Base-by-base conservation (phyloP, 1,284 basidiomycete genomes). In the Phenoliferia sp. region DNA sequence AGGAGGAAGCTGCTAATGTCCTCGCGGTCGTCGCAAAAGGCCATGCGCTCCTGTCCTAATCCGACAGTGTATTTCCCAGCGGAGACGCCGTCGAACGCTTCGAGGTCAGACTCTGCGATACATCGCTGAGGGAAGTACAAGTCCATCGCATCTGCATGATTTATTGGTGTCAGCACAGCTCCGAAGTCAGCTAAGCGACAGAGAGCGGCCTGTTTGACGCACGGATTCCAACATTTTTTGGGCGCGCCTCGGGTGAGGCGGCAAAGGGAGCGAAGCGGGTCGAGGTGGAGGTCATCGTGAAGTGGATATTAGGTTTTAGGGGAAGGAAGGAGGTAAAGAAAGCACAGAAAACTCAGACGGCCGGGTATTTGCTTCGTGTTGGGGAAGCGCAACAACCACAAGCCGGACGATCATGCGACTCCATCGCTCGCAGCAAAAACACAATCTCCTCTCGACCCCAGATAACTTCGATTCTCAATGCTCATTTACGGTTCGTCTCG, bases 21-120 rank as follows among this genome's bases (percentile, higher is more conserved):
- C 81, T 98, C 95, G 70, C 80, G 78, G 69, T 75, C 76, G 62
- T 75, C 73, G 65, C 68, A 69, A 69, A 75, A 76, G 36, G 75
- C 75, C 95, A 99, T 99, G 84, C 87, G 94, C 81, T 97, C 88
- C 81, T 97, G 93, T 68, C 95, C 96, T 59, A 99, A 89, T 78
- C 96, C 96, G 78, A 99, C 97, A 76, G 96, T 99, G 85, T 99
- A 99, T 83, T 99, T 98, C 74, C 96, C 95, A 80, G 92, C 88
- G 71, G 92, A 82, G 54, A 96, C 96, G 76, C 92, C 92, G 78
- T 99, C 95, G 81, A 92, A 99, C 72, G 87, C 89, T 80, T 99
- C 95, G 65, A 97, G 87, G 75, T 90, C 93, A 64, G 88, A 87
- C 82, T 96, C 92, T n/a, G 91, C 92, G 82, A 96, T 90, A 82